phyloP scores from a whole-genome alignment of 495 filamentous ascomycete species.

The Aspergillus ostianus region DNA sequence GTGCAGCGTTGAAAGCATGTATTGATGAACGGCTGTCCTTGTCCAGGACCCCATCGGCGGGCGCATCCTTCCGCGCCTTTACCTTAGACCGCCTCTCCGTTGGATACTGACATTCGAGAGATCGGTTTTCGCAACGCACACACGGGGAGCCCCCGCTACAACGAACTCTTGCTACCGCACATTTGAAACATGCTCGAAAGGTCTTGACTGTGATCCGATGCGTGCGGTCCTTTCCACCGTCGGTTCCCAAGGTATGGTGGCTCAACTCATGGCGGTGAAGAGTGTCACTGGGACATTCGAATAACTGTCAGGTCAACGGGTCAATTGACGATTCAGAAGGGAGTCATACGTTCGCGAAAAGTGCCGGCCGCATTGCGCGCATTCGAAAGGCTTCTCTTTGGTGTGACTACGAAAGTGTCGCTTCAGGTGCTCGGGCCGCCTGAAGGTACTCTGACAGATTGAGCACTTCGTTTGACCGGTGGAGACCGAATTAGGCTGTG shows the following conservation, averaged over 20 bases:
- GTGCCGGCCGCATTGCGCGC: slow-evolving; percentile 62
- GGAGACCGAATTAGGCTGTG: slow-evolving; percentile 15
- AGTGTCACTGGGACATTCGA: slow-evolving; percentile 42
- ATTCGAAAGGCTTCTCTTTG: slow-evolving; percentile 68
- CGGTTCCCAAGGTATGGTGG: slow-evolving; percentile 42
- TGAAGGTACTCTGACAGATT: slow-evolving; percentile 57
- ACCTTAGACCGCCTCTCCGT: slow-evolving; percentile 43
- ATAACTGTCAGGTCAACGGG: background rate
- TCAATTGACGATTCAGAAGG: background rate
- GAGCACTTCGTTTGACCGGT: slow-evolving; percentile 42
- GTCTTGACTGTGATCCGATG: slow-evolving; percentile 47
- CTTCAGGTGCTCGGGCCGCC: slow-evolving; percentile 69
- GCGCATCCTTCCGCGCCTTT: slow-evolving; percentile 23
- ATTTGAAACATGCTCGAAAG: slow-evolving; percentile 54
- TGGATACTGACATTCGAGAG: slow-evolving; percentile 52
- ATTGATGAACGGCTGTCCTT: slow-evolving; percentile 17
- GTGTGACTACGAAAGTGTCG: slow-evolving; percentile 70
- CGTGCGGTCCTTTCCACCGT: slow-evolving; percentile 39
- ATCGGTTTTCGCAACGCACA: slow-evolving; percentile 49
- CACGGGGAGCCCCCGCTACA: slow-evolving; percentile 56
- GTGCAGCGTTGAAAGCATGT: slow-evolving; percentile 6
- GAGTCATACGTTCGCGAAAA: slow-evolving; percentile 58
- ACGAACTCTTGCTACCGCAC: slow-evolving; percentile 53
- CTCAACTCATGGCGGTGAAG: slow-evolving; percentile 56
- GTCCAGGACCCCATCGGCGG: slow-evolving; percentile 11